These are phyloP conservation scores for Nannizziopsis arthrosporioides DNA, from an alignment of 2,329 filamentous ascomycete species.

Conservation along the genomic window DNA sequence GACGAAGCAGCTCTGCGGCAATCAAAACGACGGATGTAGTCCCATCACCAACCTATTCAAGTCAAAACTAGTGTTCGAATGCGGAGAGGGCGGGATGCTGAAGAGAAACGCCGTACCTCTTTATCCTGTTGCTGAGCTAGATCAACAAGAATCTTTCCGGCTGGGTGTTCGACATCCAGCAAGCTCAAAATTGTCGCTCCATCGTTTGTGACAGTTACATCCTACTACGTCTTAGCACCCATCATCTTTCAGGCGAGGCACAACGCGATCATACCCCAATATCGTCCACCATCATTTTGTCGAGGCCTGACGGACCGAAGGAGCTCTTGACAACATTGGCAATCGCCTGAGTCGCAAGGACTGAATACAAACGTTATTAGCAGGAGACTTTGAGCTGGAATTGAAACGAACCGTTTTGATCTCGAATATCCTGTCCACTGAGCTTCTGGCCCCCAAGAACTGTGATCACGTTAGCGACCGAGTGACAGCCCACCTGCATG, in stretches of 20 bases:
- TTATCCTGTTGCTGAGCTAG: constrained; percentile 97
- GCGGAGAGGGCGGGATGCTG: not conserved
- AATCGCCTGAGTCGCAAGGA: constrained; percentile 89
- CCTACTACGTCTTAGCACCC: constrained; percentile 40
- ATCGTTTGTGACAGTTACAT: constrained; percentile 98
- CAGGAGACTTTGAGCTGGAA: constrained; percentile 1
- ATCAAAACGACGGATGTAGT: constrained; percentile 97
- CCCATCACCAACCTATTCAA: constrained; percentile 67
- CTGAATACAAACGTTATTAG: constrained; percentile 36
- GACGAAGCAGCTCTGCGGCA: constrained; percentile 81
- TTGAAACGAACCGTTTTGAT: constrained; percentile 68
- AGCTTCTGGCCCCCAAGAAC: constrained; percentile 96
- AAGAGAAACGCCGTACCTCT: constrained; percentile 42
- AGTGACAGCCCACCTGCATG: constrained; percentile 8
- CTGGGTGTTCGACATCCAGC: constrained; percentile 93
- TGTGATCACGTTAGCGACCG: constrained; percentile 32
- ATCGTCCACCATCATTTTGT: constrained; percentile 99
- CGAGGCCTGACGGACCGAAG: constrained; percentile 89
- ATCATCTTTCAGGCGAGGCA: constrained; percentile 10
- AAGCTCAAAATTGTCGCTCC: constrained; percentile 92
- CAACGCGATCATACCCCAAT: constrained; percentile 58
- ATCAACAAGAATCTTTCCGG: constrained; percentile 96
- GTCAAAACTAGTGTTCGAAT: not conserved
- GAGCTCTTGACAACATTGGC: constrained; percentile 99
- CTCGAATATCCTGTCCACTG: constrained; percentile 87